Percentiles rank a stretch among this genome's conserved stretches.
Conservation (phyloP, 2,329 filamentous ascomycete species). For the Ophiostoma triangulosporum region DNA sequence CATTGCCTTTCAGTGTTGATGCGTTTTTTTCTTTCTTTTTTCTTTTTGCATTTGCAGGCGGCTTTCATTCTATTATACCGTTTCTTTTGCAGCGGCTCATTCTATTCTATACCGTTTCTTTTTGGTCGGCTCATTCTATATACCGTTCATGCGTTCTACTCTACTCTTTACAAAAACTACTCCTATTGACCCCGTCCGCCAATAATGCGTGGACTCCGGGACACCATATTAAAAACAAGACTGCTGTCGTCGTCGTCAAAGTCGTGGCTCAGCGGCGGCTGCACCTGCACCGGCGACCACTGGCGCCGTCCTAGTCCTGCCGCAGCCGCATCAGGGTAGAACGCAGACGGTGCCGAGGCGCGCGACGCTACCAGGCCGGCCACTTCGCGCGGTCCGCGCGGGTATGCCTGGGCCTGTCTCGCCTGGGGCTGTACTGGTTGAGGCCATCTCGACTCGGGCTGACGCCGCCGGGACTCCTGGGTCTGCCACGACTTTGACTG, state of each 20-base stretch:
- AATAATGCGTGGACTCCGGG: constrained; percentile 5
- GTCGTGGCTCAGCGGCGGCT: neutral
- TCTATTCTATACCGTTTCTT: no score
- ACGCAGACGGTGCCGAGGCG: neutral
- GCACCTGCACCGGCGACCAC: neutral
- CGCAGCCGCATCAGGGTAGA: neutral
- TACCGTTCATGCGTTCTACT: no score
- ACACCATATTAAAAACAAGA: constrained; percentile 12
- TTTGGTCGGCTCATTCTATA: no score
- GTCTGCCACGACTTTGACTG: no score
- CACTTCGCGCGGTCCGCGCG: neutral
- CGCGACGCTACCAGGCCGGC: neutral
- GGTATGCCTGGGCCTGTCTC: neutral
- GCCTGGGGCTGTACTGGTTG: no score
- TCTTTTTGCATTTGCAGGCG: no score
- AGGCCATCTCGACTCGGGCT: no score
- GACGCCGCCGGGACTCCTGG: no score
- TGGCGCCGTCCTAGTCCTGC: no score
- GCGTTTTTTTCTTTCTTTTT: neutral
- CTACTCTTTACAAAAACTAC: no score
- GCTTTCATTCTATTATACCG: no score
- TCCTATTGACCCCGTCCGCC: neutral
- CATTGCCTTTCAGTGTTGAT: constrained; percentile 27
- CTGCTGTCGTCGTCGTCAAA: neutral
- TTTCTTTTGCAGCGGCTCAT: no score